Base-by-base conservation (phyloP, 2,329 filamentous ascomycete genomes). In the Balansia obtecta region DNA sequence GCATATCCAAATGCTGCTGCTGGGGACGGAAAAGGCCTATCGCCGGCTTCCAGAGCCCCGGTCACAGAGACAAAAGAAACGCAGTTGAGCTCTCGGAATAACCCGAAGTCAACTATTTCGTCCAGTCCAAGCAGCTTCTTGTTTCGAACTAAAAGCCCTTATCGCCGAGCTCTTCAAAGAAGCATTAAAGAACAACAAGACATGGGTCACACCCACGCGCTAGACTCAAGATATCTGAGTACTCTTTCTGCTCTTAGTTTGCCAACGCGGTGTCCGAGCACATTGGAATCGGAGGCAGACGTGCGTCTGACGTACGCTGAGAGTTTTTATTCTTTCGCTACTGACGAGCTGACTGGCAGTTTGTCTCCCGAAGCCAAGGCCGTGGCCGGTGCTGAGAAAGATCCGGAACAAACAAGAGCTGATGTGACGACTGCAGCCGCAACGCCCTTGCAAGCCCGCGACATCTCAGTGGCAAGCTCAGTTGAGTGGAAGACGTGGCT, bases 401-500 rank as follows among this genome's bases (percentile, higher is more conserved):
- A 12, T 12, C 4, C 12, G 32, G 39, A 47, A 27, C 2, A 47
- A 12, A 22, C 2, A 11, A n/a, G 4, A 32, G 5, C 12, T 15
- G 40, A 44, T 27, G 7, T 18, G 10, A 10, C 16, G 16, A 3
- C n/a, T 41, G 11, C 16, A 12, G 12, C 22, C 8, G 43, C 27
- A 22, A 50, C 50, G 7, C 22, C 33, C n/a, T 34, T 22, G 2
- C 61, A 66, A 16, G 62, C 64, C 44, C 63, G 71, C n/a, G 61
- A 65, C 1, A 55, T 60, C 3, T 74, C 71, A 1, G 67, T 67
- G 1, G 64, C 65, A 6, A 74, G 73, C 50, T 78, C 74, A 2
- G 61, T 69, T 2, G 76, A 78, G 51, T 79, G 75, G 76, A 78
- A 77, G 60, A 71, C 65, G 0, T 75, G 71, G 71, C 68, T 79